A percentile compares a stretch with the other conserved stretches of the same genome.
phyloP scores from a whole-genome alignment of 1,284 basidiomycete species.

The Austroboletus niveus region DNA sequence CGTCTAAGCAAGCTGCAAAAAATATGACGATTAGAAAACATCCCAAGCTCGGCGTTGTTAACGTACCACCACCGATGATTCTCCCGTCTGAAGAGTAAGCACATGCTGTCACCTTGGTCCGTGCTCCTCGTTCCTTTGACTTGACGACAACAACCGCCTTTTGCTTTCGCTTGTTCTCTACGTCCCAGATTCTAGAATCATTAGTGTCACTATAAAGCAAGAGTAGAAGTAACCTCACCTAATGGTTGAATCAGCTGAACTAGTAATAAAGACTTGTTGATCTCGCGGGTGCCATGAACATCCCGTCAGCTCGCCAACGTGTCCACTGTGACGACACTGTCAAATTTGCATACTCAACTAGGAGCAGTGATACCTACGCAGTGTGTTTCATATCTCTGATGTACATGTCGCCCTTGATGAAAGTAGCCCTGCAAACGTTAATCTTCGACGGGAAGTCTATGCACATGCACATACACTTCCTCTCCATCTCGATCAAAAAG shows the following conservation, averaged over 20 bases:
- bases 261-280: constrained; percentile 81
- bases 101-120: constrained; percentile 89
- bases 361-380: constrained; percentile 50
- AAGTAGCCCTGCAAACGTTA: constrained; percentile 71
- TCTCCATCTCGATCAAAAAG: constrained; percentile 89
- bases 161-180: constrained; percentile 85
- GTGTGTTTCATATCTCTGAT: constrained; percentile 99
- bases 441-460: constrained; percentile 18
- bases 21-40: constrained; percentile 6
- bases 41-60: constrained; percentile 2
- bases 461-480: constrained; percentile 72
- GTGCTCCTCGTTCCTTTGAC: constrained; percentile 92
- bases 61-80: constrained; percentile 81
- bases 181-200: constrained; percentile 83
- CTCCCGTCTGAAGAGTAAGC: constrained; percentile 85
- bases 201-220: constrained; percentile 5
- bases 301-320: constrained; percentile 89
- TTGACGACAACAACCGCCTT: constrained; percentile 94
- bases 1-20: constrained; percentile 78
- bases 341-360: constrained; percentile 4
- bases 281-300: constrained; percentile 92
- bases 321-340: constrained; percentile 62
- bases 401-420: constrained; percentile 95
- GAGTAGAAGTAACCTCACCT: constrained; percentile 48
- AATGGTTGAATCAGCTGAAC: constrained; percentile 93